phyloP scores from a whole-genome alignment of 2,329 filamentous ascomycete genomes.

The Cercospora sojina region DNA sequence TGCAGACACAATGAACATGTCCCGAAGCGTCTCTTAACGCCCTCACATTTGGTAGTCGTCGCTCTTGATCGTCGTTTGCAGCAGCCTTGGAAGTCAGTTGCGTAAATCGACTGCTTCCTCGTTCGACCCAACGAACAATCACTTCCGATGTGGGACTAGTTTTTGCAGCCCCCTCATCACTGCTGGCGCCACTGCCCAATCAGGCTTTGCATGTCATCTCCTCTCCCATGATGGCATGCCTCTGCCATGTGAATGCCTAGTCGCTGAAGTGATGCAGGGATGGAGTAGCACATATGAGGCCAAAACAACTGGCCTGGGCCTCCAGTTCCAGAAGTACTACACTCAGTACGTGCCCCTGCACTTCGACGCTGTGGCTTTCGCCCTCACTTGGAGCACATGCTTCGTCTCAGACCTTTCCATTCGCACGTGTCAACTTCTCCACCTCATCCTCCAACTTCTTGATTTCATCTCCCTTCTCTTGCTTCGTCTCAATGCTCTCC shows the following conservation, averaged over 20 bases:
- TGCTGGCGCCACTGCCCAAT: background rate
- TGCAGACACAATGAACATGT: background rate
- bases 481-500: slow-evolving; percentile 67
- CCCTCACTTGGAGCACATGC: too few relatives aligned
- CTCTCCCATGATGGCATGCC: background rate
- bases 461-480: slow-evolving; percentile 51
- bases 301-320: background rate
- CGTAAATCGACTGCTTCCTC: background rate
- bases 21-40: background rate
- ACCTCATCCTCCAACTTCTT: slow-evolving; percentile 29
- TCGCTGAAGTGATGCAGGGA: background rate
- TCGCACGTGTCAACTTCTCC: slow-evolving; percentile 24
- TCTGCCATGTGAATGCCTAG: background rate
- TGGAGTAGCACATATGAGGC: background rate
- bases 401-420: background rate
- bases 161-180: too few relatives aligned
- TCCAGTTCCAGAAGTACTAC: background rate
- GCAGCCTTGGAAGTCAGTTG: background rate
- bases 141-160: background rate
- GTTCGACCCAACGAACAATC: background rate
- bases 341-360: too few relatives aligned
- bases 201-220: background rate
- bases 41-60: too few relatives aligned
- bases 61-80: background rate
- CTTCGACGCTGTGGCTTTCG: too few relatives aligned